phyloP scores from a whole-genome alignment of 2,329 filamentous ascomycete genomes.

The Pseudogymnoascus sp. region DNA sequence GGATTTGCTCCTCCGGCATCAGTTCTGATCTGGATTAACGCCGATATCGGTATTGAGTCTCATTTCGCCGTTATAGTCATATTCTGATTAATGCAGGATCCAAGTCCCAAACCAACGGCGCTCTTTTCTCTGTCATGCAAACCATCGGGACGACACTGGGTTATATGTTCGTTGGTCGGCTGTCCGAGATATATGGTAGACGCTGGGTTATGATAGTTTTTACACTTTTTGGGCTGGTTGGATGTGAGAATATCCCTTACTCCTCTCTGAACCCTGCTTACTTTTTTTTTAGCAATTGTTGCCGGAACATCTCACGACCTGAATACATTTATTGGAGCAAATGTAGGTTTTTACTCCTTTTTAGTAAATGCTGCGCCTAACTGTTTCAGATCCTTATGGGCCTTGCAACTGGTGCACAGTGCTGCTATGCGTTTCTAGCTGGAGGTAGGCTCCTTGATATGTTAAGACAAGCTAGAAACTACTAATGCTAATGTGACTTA shows the following conservation, averaged over 20 bases:
- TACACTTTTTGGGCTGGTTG: not conserved
- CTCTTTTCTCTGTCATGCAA: not conserved
- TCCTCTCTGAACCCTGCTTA: not conserved
- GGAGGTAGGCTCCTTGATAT: slow-evolving; percentile 16
- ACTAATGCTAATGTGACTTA: not conserved
- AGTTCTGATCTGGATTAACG: not conserved
- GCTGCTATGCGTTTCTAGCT: slow-evolving; percentile 27
- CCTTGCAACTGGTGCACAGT: slow-evolving; percentile 25
- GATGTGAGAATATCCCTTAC: not conserved
- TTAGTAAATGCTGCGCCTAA: not conserved
- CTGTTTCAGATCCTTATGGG: slow-evolving; percentile 20
- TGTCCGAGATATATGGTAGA: slow-evolving; percentile 38
- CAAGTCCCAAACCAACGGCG: not conserved
- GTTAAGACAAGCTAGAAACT: not conserved
- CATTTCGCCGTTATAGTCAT: not conserved
- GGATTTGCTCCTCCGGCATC: not conserved
- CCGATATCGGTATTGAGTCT: not conserved
- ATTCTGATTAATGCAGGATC: not conserved
- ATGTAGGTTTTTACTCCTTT: not conserved
- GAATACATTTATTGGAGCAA: slow-evolving; percentile 27
- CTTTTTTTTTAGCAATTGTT: slow-evolving; percentile 20
- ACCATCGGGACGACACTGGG: slow-evolving; percentile 34
- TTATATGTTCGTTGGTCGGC: slow-evolving; percentile 36
- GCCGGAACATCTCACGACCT: slow-evolving; percentile 27
- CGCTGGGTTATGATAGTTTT: slow-evolving; percentile 33